Base-by-base conservation (phyloP, 1,284 basidiomycete species). In the Tilletia horrida region DNA sequence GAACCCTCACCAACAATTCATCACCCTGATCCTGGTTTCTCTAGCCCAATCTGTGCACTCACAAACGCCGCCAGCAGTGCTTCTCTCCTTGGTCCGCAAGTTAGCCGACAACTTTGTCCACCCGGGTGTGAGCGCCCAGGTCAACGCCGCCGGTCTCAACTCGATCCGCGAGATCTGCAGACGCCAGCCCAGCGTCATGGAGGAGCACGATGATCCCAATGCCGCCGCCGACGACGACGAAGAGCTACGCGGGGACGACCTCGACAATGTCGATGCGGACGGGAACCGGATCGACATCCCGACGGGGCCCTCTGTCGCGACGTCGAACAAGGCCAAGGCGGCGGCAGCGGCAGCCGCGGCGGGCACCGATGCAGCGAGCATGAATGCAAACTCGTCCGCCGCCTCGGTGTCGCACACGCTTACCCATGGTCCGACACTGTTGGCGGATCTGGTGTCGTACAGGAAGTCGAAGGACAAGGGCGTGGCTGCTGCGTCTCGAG, bases 1-100 rank as follows among this genome's bases (percentile, higher is more conserved):
- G 75, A 88, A 89, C 3, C 89, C 96, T 81, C 91, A 93, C 80
- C 96, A 98, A 83, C 88, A 96, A 29, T 90, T 91, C 71, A 90
- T 97, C 63, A 95, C 96, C 2, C 86, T 92, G 62, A 96, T 99
- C 82, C 89, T 99, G 68, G 95, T 93, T 68, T 88, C 92, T 1
- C 88, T 99, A 68, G 95, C 95, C 18, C 93, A 97, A 82, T 94
- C 92, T 16, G 91, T 95, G 1, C 96, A 99, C 83, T 91, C 94
- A 62, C 87, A 96, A 66, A 97, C 94, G 0, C 95, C 94, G 1
- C 95, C 96, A 0, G 94, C 97, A 80, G 91, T 88, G 2, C 85
- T 99, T 14, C 89, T 88, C 1, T 95, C 96, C 2, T 90, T 95
- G 52, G 85, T 99, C 63, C 87, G 88, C 67, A 99, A 98, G 84